Evolutionary conservation across 2,329 filamentous ascomycete genomes (phyloP), one percentile per base, ranked within the genome.

Genomic region (Penicillium crustosum): DNA sequence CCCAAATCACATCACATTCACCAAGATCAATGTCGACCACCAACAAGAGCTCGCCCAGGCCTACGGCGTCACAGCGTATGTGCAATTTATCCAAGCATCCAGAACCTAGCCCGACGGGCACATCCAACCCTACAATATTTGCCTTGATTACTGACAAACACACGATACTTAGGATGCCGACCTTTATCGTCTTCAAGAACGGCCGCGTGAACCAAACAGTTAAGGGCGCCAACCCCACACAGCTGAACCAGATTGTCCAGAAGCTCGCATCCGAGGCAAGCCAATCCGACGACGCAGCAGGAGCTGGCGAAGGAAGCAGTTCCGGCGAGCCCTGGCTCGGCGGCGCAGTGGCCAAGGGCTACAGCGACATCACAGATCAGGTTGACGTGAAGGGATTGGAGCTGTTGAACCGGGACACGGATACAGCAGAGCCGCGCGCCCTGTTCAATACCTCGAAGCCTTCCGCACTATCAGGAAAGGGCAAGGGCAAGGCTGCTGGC

Each of bases 141-240:
- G 13, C 25, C 15, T 31, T 2, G 29, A 4, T 45, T 12, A 58
- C 57, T 58, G 38, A 58, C 39, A 35, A 25, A 10, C 35, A n/a
- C 36, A 84, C 83, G 63, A 93, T 93, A 71, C 39, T 17, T 50
- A 66, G 65, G 48, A 66, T 66, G 58, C 94, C 94, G 9, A 96
- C 93, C n/a, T 96, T 97, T 75, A 84, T 97, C 70, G 83, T 97
- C 68, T 95, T 91, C 80, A 88, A 89, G 67, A 83, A 89, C 70
- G 88, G 87, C 66, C 81, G 85, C 62, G 79, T 86, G 56, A 82
- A 86, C 47, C 83, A 89, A 52, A 88, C 85, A 68, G 84, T 94
- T 59, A 82, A 85, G 71, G 93, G 92, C 44, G 90, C 90, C 49
- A 86, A 96, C 72, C 83, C 85, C 15, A 77, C 81, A 56, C 86